Percentiles rank a stretch among this genome's conserved stretches.
phyloP scores from a whole-genome alignment of 805 yeast genomes.

The Isabelozyma pseudorhagii region DNA sequence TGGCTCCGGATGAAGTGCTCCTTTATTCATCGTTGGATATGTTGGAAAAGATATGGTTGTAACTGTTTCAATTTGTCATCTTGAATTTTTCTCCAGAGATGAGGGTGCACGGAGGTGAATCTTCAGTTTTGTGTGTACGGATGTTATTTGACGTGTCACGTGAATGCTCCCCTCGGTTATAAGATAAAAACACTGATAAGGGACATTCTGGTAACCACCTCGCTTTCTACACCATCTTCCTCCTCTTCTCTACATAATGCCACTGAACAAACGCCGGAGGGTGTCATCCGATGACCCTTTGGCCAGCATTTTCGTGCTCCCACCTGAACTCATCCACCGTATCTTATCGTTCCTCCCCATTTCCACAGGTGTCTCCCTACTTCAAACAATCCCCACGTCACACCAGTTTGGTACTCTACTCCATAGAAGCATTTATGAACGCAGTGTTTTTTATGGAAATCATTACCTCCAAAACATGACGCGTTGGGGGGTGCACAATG shows the following conservation, averaged over 20 bases:
- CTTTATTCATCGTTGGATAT: constrained; percentile 28
- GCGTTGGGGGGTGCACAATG: constrained; percentile 1
- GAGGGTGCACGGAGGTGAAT: background rate
- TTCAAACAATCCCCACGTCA: background rate
- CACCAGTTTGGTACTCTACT: background rate
- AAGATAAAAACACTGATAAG: background rate
- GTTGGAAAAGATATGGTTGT: background rate
- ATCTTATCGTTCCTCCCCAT: constrained; percentile 9
- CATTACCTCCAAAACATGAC: background rate
- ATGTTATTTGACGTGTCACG: background rate
- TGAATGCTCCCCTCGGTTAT: background rate
- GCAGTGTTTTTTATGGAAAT: constrained; percentile 6
- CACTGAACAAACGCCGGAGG: background rate
- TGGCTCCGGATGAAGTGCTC: constrained; percentile 41
- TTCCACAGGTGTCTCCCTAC: constrained; percentile 3
- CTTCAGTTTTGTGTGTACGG: background rate
- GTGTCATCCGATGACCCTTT: background rate
- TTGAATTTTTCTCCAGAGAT: background rate
- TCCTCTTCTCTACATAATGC: background rate
- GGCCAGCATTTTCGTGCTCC: constrained; percentile 4
- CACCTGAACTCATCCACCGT: constrained; percentile 7
- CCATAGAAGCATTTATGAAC: constrained; percentile 7
- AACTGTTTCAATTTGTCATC: background rate
- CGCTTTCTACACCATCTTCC: too few species aligned
- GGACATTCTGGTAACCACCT: background rate